Evolutionary conservation across 179 eudicot genomes (phyloP).

Genomic region (Beta corolliflora): DNA sequence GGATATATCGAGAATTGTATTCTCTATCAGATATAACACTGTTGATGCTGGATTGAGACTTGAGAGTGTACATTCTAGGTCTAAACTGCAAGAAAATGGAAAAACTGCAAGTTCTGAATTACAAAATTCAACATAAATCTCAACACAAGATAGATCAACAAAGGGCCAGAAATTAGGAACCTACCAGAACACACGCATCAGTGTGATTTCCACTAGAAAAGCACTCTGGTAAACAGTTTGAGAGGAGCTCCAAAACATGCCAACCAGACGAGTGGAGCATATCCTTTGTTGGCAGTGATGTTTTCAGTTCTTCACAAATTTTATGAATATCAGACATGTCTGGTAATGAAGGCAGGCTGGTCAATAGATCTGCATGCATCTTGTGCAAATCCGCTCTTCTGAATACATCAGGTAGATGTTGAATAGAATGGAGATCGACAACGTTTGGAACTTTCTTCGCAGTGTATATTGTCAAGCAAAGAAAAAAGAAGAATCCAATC

Average conservation of each 20-base stretch:
- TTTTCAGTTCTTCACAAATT: constrained; percentile 50
- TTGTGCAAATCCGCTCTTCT: constrained; percentile 69
- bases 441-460: constrained; percentile 77
- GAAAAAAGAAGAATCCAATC: constrained; percentile 97
- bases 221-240: constrained; percentile 81
- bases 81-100: not conserved
- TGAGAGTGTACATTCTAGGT: no score
- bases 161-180: constrained; percentile 5
- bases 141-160: not conserved
- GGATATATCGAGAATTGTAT: no score
- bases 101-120: not conserved
- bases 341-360: constrained; percentile 80
- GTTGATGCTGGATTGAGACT: no score
- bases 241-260: constrained; percentile 70
- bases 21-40: no score
- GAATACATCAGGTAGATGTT: constrained; percentile 64
- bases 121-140: not conserved
- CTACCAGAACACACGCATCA: constrained; percentile 68
- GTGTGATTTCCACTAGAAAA: constrained; percentile 72
- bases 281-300: constrained; percentile 50
- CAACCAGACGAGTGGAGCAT: constrained; percentile 54
- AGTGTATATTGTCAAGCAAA: constrained; percentile 79
- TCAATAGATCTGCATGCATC: constrained; percentile 58
- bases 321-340: constrained; percentile 68
- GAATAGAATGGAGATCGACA: constrained; percentile 62